A percentile compares a stretch with the other conserved stretches of the same genome.
phyloP scores from a whole-genome alignment of 495 filamentous ascomycete species.

The Penicillium chermesinum region DNA sequence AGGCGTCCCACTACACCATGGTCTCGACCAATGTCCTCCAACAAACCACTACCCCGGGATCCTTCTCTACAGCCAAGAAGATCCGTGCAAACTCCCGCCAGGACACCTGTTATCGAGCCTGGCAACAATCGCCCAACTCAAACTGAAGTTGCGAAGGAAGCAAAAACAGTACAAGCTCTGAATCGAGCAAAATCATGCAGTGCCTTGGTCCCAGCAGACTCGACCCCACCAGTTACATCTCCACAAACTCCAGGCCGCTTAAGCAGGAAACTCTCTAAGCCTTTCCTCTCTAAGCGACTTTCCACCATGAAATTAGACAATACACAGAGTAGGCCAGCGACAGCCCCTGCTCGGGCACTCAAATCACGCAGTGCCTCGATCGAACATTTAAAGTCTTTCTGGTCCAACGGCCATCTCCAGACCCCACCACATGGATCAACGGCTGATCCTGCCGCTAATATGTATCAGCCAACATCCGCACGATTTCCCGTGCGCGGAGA shows the following conservation, averaged over 20 bases:
- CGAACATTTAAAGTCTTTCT: slow-evolving; percentile 24
- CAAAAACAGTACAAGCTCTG: slow-evolving; percentile 7
- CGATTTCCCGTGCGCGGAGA: slow-evolving; percentile 16
- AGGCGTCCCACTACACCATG: slow-evolving; percentile 6
- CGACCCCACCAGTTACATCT: slow-evolving; percentile 10
- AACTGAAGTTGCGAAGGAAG: slow-evolving; percentile 4
- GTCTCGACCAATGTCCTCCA: slow-evolving; percentile 1
- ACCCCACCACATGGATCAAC: slow-evolving; percentile 11
- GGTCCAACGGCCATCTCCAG: slow-evolving; percentile 15
- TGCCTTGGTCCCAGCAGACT: slow-evolving; percentile 11
- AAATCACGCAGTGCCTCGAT: slow-evolving; percentile 26
- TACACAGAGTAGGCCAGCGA: slow-evolving; percentile 18
- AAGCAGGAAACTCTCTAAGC: slow-evolving; percentile 27
- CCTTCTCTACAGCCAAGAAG: slow-evolving; percentile 16
- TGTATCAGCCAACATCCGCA: slow-evolving; percentile 8
- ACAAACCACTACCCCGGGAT: slow-evolving; percentile 35
- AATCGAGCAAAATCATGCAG: slow-evolving; percentile 23
- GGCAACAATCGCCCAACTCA: not conserved
- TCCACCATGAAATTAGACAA: slow-evolving; percentile 13
- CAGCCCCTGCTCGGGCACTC: slow-evolving; percentile 25
- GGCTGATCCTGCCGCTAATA: slow-evolving; percentile 4
- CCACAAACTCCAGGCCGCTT: slow-evolving; percentile 21
- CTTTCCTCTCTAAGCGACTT: slow-evolving; percentile 24
- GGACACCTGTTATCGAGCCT: slow-evolving; percentile 9
- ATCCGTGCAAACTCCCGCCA: slow-evolving; percentile 1